Evolutionary conservation across 305 asterid genomes (phyloP).

Genomic region (Petunia hybrid): DNA sequence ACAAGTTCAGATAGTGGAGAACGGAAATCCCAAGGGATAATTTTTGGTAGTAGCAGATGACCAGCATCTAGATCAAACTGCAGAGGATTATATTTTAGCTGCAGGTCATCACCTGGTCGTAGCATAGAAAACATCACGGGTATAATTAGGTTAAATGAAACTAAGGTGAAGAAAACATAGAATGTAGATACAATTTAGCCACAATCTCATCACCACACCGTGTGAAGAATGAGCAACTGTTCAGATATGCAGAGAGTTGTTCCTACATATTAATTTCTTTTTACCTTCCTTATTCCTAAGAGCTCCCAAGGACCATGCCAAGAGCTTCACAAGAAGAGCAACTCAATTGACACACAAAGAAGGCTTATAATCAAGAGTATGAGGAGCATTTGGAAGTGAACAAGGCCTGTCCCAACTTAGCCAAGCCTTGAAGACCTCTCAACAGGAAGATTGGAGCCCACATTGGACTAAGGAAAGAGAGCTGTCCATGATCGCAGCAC

Average conservation of each 20-base stretch:
- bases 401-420: too few relatives aligned
- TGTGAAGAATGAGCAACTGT: conserved; percentile 5
- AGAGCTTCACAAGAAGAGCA: too few relatives aligned
- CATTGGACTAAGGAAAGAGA: too few relatives aligned
- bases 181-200: background rate
- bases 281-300: background rate
- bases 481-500: too few relatives aligned
- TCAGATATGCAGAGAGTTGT: conserved; percentile 3
- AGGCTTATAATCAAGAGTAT: too few relatives aligned
- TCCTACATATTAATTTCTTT: conserved; percentile 2
- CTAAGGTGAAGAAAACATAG: conserved; percentile 27
- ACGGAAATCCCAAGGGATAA: conserved; percentile 66
- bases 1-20: conserved; percentile 81
- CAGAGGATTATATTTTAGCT: conserved; percentile 58
- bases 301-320: too few relatives aligned
- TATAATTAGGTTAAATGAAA: conserved; percentile 26
- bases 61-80: conserved; percentile 88
- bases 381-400: too few relatives aligned
- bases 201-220: background rate
- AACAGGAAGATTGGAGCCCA: too few relatives aligned
- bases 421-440: too few relatives aligned
- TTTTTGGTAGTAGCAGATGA: conserved; percentile 69
- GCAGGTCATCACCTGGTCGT: conserved; percentile 57
- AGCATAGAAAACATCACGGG: conserved; percentile 28
- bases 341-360: too few relatives aligned